These are phyloP conservation scores for Coniophora puteana DNA, from an alignment of 1,284 basidiomycete genomes.

Conservation along the genomic window DNA sequence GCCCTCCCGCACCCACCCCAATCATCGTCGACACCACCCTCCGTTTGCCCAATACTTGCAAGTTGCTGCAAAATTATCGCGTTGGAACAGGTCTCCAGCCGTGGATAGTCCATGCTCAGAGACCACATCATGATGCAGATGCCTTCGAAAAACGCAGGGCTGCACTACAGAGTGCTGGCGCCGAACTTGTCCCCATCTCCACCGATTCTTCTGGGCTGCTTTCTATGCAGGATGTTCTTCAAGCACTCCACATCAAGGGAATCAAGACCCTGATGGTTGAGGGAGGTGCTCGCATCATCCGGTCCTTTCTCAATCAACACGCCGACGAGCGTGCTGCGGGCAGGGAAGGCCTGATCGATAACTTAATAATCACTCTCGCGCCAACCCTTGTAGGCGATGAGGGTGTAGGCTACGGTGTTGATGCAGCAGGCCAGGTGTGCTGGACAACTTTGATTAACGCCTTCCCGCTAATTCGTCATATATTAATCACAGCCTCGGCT, in stretches of 20 bases:
- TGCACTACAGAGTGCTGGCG: conserved; percentile 51
- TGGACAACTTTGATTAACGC: no score
- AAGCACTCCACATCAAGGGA: conserved; percentile 46
- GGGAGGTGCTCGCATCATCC: conserved; percentile 85
- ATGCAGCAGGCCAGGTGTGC: conserved; percentile 8
- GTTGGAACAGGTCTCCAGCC: conserved; percentile 65
- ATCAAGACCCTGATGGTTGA: conserved; percentile 90
- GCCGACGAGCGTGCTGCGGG: conserved; percentile 9
- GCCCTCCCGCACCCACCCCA: conserved; percentile 71
- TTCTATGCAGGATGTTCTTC: conserved; percentile 49
- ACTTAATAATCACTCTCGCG: conserved; percentile 79
- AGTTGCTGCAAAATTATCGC: conserved; percentile 69
- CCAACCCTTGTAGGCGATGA: conserved; percentile 74
- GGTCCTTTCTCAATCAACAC: conserved; percentile 58
- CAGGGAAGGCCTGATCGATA: conserved; percentile 45
- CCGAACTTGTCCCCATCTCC: conserved; percentile 32
- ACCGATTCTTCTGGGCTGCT: conserved; percentile 39
- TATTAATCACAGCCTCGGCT: no score
- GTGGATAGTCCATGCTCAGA: conserved; percentile 55
- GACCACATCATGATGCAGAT: conserved; percentile 17
- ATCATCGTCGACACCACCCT: conserved; percentile 81
- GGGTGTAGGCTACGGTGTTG: conserved; percentile 58
- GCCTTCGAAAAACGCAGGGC: conserved; percentile 38
- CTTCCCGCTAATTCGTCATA: no score
- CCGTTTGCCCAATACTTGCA: conserved; percentile 64